Base-by-base conservation (phyloP, 1,284 basidiomycete species). In the Fistulinella cinereoalba region DNA sequence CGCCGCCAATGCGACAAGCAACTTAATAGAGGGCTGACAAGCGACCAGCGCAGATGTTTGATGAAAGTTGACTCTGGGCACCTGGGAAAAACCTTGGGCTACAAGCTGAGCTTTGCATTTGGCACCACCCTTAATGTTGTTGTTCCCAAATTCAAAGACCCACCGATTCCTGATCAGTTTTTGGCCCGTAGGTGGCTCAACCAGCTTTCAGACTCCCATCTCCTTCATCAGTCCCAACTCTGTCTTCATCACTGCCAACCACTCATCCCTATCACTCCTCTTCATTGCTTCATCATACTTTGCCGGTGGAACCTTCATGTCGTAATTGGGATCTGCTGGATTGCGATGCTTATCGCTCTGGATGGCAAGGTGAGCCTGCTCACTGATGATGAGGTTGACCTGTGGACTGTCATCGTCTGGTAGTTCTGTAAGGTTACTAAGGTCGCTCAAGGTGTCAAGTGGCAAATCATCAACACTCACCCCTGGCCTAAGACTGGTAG, bases 1-100 rank as follows among this genome's bases (percentile, higher is more conserved):
- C 0, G 56, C 55, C 0, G 55, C 54, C 0, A 65, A 34, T 0
- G 62, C 41, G 0, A 68, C 39, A 7, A 71, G 33, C 1, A 64
- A 10, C 0, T 64, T 49, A 2, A 71, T 50, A 0, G 62, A 61
- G 0, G 53, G 16, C 1, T 57, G 49, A 0, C 52, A 32, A 0
- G 52, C 50, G 0, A 67, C 59, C 0, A 64, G 65, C 0, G 63
- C 56, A 37, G 57, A 69, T 0, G 66, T 54, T 3, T 44, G 29
- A 15, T 50, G 37, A 12, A 46, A 77, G 50, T 79, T 69, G 1
- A 72, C 37, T 0, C 73, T 68, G 1, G 59, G 55, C 0, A 56
- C 49, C 50, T 77, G 73, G 0, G 55, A 55, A 54, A 67, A 73
- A 0, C 74, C 75, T 25, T 67, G 61, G 0, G 67, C 68, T 0